Conservation (phyloP, 2,329 filamentous ascomycete genomes). For the Penicillium sp. region DNA sequence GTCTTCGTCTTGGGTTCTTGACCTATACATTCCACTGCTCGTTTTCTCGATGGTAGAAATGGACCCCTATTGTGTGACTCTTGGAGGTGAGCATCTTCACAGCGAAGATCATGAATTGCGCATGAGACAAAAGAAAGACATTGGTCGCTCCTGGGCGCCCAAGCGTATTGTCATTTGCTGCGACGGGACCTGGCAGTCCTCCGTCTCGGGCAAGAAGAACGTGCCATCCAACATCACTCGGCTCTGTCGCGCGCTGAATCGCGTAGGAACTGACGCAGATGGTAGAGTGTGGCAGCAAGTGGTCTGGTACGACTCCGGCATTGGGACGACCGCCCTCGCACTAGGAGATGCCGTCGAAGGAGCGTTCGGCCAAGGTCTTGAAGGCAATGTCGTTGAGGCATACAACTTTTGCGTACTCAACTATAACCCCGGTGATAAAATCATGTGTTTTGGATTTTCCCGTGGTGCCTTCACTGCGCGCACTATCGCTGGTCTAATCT, state of each 20-base stretch:
- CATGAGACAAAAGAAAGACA: slow-evolving; percentile 3
- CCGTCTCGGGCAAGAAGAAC: slow-evolving; percentile 30
- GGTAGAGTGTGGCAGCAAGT: slow-evolving; percentile 29
- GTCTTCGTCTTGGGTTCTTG: background rate
- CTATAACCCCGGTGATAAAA: slow-evolving; percentile 18
- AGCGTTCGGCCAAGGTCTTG: slow-evolving; percentile 17
- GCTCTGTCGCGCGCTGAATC: slow-evolving; percentile 29
- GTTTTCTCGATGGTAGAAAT: background rate
- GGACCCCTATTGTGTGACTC: background rate
- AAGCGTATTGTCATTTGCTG: slow-evolving; percentile 36
- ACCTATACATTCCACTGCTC: background rate
- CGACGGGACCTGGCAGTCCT: slow-evolving; percentile 35
- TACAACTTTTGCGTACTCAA: slow-evolving; percentile 24
- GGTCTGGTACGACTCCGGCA: slow-evolving; percentile 35
- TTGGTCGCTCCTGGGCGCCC: slow-evolving; percentile 2
- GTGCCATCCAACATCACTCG: slow-evolving; percentile 34
- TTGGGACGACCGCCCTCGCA: slow-evolving; percentile 27
- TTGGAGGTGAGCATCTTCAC: background rate
- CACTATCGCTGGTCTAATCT: slow-evolving; percentile 20
- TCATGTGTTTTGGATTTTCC: slow-evolving; percentile 24
- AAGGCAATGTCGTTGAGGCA: slow-evolving; percentile 21
- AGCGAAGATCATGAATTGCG: background rate
- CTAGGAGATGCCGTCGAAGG: slow-evolving; percentile 28
- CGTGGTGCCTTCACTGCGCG: slow-evolving; percentile 21
- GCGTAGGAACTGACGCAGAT: slow-evolving; percentile 24